phyloP scores from a whole-genome alignment of 768 basidiomycete species.

The Lactarius trivialis region DNA sequence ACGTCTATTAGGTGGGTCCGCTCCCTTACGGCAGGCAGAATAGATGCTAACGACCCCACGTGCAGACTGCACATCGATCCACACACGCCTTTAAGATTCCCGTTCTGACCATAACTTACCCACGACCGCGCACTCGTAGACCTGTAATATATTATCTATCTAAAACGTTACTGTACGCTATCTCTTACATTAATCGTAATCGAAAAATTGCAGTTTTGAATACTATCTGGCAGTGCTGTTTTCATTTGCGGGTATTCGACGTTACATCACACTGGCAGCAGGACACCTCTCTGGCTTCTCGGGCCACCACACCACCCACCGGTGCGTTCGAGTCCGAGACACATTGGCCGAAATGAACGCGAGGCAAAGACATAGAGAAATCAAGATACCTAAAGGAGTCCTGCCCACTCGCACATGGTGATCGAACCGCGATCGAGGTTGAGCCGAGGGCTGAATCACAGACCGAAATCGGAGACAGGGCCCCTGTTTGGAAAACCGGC shows the following conservation, averaged over 20 bases:
- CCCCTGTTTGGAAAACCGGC: neutral
- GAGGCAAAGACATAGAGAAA: neutral
- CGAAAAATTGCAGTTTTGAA: neutral
- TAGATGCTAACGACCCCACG: neutral
- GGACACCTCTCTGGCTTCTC: neutral
- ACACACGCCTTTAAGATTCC: constrained; percentile 1
- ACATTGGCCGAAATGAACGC: neutral
- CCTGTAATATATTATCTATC: constrained; percentile 8
- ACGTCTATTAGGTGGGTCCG: constrained; percentile 11
- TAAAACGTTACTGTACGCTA: constrained; percentile 3
- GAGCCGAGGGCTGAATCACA: neutral
- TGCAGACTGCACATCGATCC: constrained; percentile 1
- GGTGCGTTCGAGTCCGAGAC: neutral
- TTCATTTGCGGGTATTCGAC: neutral
- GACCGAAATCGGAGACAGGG: neutral
- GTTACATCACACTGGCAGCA: neutral
- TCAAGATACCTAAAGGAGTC: neutral
- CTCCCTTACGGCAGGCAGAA: neutral
- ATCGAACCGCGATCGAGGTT: neutral
- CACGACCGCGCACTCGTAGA: neutral
- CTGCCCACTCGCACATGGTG: neutral
- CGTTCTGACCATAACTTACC: constrained; percentile 9
- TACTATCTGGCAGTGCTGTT: neutral
- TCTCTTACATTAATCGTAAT: constrained; percentile 3
- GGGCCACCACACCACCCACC: neutral